Conservation (phyloP, 495 filamentous ascomycete species). For the Aspergillus sparsus region DNA sequence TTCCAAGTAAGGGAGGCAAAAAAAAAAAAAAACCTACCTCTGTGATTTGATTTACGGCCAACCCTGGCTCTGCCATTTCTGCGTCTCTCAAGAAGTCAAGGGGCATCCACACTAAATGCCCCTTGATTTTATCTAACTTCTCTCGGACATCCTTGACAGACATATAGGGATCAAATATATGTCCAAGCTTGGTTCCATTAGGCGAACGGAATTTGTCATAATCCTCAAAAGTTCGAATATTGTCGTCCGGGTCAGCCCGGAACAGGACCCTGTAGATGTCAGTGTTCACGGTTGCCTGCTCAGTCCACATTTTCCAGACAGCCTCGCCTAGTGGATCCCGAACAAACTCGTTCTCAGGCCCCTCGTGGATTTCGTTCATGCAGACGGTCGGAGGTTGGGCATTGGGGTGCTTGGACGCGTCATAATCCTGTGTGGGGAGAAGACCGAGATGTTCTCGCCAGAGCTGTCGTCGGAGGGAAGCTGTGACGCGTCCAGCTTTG, state of each 20-base stretch:
- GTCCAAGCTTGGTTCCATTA: constrained; percentile 72
- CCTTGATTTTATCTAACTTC: constrained; percentile 77
- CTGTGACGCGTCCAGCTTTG: constrained; percentile 72
- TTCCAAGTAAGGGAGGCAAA: background rate
- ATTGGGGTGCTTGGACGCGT: constrained; percentile 73
- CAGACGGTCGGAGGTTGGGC: constrained; percentile 77
- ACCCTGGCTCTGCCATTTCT: constrained; percentile 85
- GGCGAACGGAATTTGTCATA: constrained; percentile 75
- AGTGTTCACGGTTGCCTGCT: constrained; percentile 75
- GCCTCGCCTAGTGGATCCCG: constrained; percentile 77
- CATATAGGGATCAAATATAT: constrained; percentile 77
- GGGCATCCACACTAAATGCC: constrained; percentile 96
- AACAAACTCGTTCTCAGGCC: constrained; percentile 72
- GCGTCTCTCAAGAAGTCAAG: constrained; percentile 82
- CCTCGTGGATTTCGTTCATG: constrained; percentile 66
- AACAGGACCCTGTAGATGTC: constrained; percentile 85
- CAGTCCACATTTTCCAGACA: constrained; percentile 84
- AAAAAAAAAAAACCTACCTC: constrained; percentile 47
- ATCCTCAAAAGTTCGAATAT: constrained; percentile 84
- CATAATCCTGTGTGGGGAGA: constrained; percentile 69
- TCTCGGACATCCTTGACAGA: constrained; percentile 66
- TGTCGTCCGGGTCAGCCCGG: constrained; percentile 88
- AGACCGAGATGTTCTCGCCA: constrained; percentile 95
- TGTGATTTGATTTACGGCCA: constrained; percentile 71
- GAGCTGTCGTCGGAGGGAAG: constrained; percentile 78